A percentile compares a stretch with the other conserved stretches of the same genome.
phyloP scores from a whole-genome alignment of 257 asterid species.

The Jasminum sambac region DNA sequence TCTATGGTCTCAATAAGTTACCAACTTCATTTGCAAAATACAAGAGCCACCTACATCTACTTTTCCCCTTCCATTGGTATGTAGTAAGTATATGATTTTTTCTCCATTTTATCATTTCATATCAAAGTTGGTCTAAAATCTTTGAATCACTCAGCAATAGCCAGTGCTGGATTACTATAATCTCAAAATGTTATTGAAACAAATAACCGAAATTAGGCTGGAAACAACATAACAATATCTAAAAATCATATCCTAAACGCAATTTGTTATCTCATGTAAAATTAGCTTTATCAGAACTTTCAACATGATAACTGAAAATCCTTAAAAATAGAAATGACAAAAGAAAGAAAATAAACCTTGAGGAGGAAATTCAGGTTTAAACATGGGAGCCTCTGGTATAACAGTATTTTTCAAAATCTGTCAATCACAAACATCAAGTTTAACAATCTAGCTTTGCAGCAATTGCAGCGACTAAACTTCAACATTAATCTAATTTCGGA shows the following conservation, averaged over 20 bases:
- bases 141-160: neutral
- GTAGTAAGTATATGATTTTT: neutral
- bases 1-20: conserved; percentile 11
- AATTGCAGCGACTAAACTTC: neutral
- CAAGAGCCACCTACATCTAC: conserved; percentile 12
- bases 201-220: neutral
- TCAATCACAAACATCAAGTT: conserved; percentile 26
- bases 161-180: neutral
- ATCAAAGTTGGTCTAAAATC: conserved; percentile 1
- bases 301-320: neutral
- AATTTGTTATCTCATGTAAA: neutral
- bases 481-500: neutral
- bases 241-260: neutral
- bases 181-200: conserved; percentile 2
- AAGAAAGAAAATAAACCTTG: conserved; percentile 55
- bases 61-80: neutral
- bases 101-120: neutral
- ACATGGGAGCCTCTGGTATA: conserved; percentile 93
- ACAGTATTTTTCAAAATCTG: conserved; percentile 84
- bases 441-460: conserved; percentile 10
- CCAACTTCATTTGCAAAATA: conserved; percentile 18
- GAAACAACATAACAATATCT: neutral
- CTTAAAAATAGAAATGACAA: neutral
- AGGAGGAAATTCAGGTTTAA: conserved; percentile 89
- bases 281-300: neutral